A percentile compares a stretch with the other conserved stretches of the same genome.
Conservation (phyloP, 371 early-diverging fungal species). For the Blakeslea trispora region DNA sequence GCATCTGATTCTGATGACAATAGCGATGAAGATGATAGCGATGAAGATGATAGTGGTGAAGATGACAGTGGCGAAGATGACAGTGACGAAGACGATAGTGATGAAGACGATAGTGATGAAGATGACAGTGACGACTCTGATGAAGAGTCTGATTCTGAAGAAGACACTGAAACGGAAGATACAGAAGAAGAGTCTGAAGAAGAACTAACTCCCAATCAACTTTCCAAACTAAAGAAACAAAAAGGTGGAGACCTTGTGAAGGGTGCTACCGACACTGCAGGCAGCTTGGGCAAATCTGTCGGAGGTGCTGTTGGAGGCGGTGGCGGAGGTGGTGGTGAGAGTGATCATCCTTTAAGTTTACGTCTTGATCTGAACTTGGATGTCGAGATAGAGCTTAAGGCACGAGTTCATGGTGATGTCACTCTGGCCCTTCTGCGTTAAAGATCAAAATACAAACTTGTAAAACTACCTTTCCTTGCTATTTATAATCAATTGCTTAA, state of each 20-base stretch:
- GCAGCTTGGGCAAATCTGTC: slow-evolving; percentile 8
- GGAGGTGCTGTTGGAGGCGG: slow-evolving; percentile 19
- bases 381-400: slow-evolving; percentile 37
- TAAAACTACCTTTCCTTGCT: slow-evolving; percentile 1
- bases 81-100: not conserved
- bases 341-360: slow-evolving; percentile 29
- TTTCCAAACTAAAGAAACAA: slow-evolving; percentile 13
- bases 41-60: not conserved
- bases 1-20: not conserved
- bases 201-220: slow-evolving; percentile 15
- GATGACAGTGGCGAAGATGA: slow-evolving; percentile 4
- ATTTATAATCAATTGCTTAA: not conserved
- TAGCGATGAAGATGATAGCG: slow-evolving; percentile 2
- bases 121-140: slow-evolving; percentile 9
- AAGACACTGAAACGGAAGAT: slow-evolving; percentile 19
- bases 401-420: slow-evolving; percentile 39
- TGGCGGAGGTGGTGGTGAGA: slow-evolving; percentile 4
- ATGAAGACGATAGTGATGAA: slow-evolving; percentile 11
- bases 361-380: slow-evolving; percentile 40
- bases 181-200: slow-evolving; percentile 17
- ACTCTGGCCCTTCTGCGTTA: slow-evolving; percentile 32
- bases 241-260: slow-evolving; percentile 9
- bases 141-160: slow-evolving; percentile 12
- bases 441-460: not conserved
- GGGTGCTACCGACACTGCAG: slow-evolving; percentile 20